Base-by-base conservation (phyloP, 306 rosid genomes). In the Malus asiatica region DNA sequence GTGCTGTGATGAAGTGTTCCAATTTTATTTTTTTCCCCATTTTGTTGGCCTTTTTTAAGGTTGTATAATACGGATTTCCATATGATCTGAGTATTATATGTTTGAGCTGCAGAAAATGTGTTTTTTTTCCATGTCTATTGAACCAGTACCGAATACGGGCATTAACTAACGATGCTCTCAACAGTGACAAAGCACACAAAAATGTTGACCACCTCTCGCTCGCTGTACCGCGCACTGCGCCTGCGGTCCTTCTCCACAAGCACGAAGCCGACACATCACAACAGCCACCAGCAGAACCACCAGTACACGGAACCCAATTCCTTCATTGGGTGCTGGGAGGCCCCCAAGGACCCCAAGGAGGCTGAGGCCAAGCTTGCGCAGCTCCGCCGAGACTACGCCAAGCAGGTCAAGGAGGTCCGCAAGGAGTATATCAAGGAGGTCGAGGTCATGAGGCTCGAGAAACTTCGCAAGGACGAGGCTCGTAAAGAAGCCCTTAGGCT, bases 301-400 rank as follows among this genome's bases (percentile, higher is more conserved):
- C 33, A 23, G 12, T 59, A 58, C 68, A 35, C 27, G 12, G 38
- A 58, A 8, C 40, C 76, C 57, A 72, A 38, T 27, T 35, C 66
- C 35, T 91, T 77, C 75, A 53, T 91, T 3, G 92, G 93, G 1
- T 84, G 93, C 86, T 93, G 98, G 98, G 78, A 88, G 68, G 61
- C 86, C n/a, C 92, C 93, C 11, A 85, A 40, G 73, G 82, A 88
- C 71, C 97, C 97, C 3, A 80, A 82, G 84, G 96, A 91, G 62
- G 97, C 96, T 29, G 82, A 88, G 85, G 85, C 86, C 27, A 86
- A 70, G 83, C 97, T 93, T 8, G 87, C 87, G 5, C 74, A 23
- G 61, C 89, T 93, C 27, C 85, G 97, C 4, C 81, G 91, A 73
- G 88, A 93, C 30, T 91, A 91, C n/a, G 92, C 96, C 38, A 93